Evolutionary conservation across 2,329 filamentous ascomycete genomes (phyloP).

Genomic region (Aspergillus sp.): DNA sequence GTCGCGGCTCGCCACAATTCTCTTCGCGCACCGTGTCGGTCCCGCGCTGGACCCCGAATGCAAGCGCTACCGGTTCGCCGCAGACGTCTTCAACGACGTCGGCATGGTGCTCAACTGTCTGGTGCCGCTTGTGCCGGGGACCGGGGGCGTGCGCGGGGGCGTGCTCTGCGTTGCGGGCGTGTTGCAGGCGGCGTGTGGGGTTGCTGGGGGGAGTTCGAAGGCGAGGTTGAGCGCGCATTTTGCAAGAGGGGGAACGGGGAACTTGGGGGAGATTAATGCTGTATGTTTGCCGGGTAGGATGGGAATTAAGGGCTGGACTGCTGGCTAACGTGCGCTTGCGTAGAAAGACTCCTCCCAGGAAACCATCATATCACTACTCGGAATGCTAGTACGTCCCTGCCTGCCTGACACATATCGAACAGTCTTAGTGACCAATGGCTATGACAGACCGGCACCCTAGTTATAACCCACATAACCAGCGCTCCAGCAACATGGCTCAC

Average conservation of each 20-base stretch:
- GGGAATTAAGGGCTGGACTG: no score
- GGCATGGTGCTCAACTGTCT: conserved; percentile 80
- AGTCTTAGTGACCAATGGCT: neutral
- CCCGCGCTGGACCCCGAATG: conserved; percentile 81
- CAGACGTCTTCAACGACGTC: conserved; percentile 80
- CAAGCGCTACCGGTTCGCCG: conserved; percentile 79
- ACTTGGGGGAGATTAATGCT: conserved; percentile 86
- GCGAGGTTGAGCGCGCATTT: conserved; percentile 89
- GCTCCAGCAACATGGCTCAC: conserved; percentile 64
- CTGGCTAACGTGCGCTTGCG: conserved; percentile 2
- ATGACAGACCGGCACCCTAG: conserved; percentile 59
- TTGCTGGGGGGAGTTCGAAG: conserved; percentile 83
- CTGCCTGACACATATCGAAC: neutral
- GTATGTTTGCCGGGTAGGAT: conserved; percentile 23
- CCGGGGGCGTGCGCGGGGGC: conserved; percentile 44
- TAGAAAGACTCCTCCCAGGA: conserved; percentile 89
- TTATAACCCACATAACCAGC: conserved; percentile 67
- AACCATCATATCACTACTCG: conserved; percentile 79
- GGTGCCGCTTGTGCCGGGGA: conserved; percentile 60
- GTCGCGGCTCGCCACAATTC: conserved; percentile 72
- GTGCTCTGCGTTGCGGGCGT: conserved; percentile 55
- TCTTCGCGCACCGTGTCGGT: conserved; percentile 75
- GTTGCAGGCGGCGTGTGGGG: conserved; percentile 67
- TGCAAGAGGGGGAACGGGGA: conserved; percentile 77
- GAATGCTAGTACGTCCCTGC: conserved; percentile 57